phyloP scores from a whole-genome alignment of 2,329 filamentous ascomycete species.

The Verticillium zaregamsianum region DNA sequence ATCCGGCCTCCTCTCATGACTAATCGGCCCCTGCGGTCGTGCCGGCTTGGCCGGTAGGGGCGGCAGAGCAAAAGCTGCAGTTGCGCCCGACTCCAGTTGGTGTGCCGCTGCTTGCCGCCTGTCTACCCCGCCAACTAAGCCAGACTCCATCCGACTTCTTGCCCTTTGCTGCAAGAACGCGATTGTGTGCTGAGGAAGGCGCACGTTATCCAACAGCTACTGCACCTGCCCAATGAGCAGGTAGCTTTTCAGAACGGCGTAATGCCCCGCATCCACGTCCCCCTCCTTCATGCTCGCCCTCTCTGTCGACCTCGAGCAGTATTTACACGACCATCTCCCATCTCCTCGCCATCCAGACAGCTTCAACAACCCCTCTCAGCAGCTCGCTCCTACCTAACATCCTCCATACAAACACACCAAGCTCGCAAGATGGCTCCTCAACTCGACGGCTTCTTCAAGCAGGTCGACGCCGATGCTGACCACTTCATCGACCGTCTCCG shows the following conservation, averaged over 20 bases:
- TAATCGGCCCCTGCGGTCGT: neutral
- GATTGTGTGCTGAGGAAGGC: neutral
- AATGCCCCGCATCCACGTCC: slow-evolving; percentile 44
- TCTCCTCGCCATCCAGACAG: slow-evolving; percentile 10
- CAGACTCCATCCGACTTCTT: neutral
- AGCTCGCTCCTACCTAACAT: slow-evolving; percentile 45
- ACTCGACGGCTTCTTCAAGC: slow-evolving; percentile 87
- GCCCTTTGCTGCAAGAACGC: neutral
- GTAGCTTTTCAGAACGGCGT: slow-evolving; percentile 12
- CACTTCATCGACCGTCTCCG: slow-evolving; percentile 86
- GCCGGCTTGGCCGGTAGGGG: neutral
- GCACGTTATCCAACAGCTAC: neutral
- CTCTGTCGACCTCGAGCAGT: slow-evolving; percentile 2
- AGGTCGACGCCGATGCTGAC: slow-evolving; percentile 76
- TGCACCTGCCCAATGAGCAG: slow-evolving; percentile 4
- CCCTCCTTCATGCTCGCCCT: slow-evolving; percentile 19
- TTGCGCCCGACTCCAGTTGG: neutral
- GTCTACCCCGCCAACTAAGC: slow-evolving; percentile 1
- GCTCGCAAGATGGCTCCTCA: slow-evolving; percentile 80
- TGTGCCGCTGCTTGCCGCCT: slow-evolving; percentile 2
- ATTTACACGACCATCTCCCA: slow-evolving; percentile 8
- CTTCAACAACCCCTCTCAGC: slow-evolving; percentile 5
- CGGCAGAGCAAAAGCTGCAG: neutral
- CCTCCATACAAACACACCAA: slow-evolving; percentile 53
- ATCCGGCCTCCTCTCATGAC: neutral